A percentile compares a stretch with the other conserved stretches of the same genome.
These are phyloP conservation scores for Malassezia slooffiae DNA, from an alignment of 1,284 basidiomycete genomes.

Conservation along the genomic window DNA sequence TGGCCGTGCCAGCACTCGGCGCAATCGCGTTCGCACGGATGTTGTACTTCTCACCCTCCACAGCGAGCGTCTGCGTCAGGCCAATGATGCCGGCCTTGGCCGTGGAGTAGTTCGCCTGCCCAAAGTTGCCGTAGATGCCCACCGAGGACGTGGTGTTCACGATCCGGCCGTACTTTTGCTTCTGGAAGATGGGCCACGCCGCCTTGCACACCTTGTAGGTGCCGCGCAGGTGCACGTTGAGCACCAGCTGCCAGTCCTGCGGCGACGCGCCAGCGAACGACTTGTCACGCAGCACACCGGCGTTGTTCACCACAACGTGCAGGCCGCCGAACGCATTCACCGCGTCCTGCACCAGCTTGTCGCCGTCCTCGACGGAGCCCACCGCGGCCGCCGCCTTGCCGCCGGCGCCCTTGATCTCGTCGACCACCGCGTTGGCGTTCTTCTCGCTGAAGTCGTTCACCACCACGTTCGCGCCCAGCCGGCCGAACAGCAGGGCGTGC, in stretches of 20 bases:
- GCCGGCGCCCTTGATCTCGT: slow-evolving; percentile 74
- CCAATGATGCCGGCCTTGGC: slow-evolving; percentile 91
- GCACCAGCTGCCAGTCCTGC: slow-evolving; percentile 85
- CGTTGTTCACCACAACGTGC: slow-evolving; percentile 82
- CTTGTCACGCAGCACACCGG: slow-evolving; percentile 77
- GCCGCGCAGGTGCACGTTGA: slow-evolving; percentile 68
- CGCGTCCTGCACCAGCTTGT: slow-evolving; percentile 75
- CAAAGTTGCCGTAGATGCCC: slow-evolving; percentile 86
- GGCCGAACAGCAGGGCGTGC: slow-evolving; percentile 82
- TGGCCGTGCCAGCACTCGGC: slow-evolving; percentile 62
- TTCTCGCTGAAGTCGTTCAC: slow-evolving; percentile 89
- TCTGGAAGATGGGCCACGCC: slow-evolving; percentile 91
- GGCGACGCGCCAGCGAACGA: slow-evolving; percentile 80
- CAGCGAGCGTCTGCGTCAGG: slow-evolving; percentile 73
- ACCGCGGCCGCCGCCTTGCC: slow-evolving; percentile 76
- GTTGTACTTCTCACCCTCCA: slow-evolving; percentile 81
- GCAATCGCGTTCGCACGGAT: slow-evolving; percentile 82
- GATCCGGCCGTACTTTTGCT: slow-evolving; percentile 94
- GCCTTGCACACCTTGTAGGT: slow-evolving; percentile 64
- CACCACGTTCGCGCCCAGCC: slow-evolving; percentile 86
- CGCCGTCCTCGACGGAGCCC: slow-evolving; percentile 79
- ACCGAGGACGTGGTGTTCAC: slow-evolving; percentile 86
- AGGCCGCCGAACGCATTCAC: slow-evolving; percentile 77
- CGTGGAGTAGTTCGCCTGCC: slow-evolving; percentile 65
- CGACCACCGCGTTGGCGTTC: slow-evolving; percentile 69